Evolutionary conservation across 2,329 filamentous ascomycete genomes (phyloP).

Genomic region (Pezicula radicicola): DNA sequence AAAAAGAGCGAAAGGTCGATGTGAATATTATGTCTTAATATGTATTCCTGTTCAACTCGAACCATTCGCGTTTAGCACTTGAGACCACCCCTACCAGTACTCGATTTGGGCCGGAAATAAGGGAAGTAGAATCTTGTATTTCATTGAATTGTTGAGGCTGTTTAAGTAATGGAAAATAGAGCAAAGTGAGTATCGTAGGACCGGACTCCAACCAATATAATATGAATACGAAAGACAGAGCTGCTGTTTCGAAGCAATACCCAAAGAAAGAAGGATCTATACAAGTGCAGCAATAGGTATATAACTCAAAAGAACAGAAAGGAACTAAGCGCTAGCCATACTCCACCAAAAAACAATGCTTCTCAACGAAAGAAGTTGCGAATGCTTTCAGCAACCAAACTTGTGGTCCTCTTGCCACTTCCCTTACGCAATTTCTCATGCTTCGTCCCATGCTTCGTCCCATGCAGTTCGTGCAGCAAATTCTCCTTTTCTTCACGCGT

Average conservation of each 20-base stretch:
- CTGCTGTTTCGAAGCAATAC: not conserved
- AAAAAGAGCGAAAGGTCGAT: too few relatives aligned
- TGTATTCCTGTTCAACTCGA: too few relatives aligned
- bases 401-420: constrained; percentile 14
- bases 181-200: too few relatives aligned
- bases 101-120: too few relatives aligned
- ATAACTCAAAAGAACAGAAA: not conserved
- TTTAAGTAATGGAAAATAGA: too few relatives aligned
- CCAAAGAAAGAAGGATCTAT: not conserved
- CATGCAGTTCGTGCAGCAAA: constrained; percentile 1
- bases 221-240: not conserved
- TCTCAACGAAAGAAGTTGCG: constrained; percentile 26
- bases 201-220: too few relatives aligned
- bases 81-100: too few relatives aligned
- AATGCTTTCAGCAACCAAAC: constrained; percentile 21
- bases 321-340: not conserved
- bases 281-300: not conserved
- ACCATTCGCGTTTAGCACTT: too few relatives aligned
- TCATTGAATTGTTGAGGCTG: too few relatives aligned
- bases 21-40: too few relatives aligned
- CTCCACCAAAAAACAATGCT: not conserved
- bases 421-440: constrained; percentile 15
- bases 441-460: constrained; percentile 12
- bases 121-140: too few relatives aligned
- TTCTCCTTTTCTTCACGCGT: constrained; percentile 22